These are phyloP conservation scores for Colletotrichum tropicicola DNA, from an alignment of 2,329 filamentous ascomycete species.

Conservation along the genomic window DNA sequence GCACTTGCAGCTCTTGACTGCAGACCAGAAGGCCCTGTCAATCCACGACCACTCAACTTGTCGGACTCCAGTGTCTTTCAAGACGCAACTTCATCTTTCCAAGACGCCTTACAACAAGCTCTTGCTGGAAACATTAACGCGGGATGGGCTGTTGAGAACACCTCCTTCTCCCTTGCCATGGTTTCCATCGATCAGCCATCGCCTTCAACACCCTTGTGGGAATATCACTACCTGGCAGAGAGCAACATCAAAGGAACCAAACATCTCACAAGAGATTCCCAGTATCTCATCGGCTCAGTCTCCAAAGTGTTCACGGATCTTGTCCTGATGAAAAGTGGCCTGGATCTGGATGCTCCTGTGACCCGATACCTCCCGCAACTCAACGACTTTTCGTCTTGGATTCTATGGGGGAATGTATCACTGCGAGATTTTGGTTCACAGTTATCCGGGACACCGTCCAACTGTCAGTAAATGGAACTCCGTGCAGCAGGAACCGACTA, in stretches of 20 bases:
- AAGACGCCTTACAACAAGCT: constrained; percentile 38
- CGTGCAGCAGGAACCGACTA: not conserved
- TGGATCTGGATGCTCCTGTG: constrained; percentile 43
- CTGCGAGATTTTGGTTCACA: constrained; percentile 47
- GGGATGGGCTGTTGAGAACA: constrained; percentile 45
- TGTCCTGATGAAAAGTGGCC: constrained; percentile 44
- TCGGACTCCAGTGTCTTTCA: constrained; percentile 37
- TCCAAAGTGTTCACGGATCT: constrained; percentile 49
- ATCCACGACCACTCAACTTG: constrained; percentile 43
- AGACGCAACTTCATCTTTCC: constrained; percentile 39
- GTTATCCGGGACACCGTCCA: constrained; percentile 44
- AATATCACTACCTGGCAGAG: constrained; percentile 49
- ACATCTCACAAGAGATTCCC: constrained; percentile 42
- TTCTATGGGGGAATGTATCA: constrained; percentile 47
- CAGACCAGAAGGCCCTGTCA: constrained; percentile 38
- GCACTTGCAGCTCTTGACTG: constrained; percentile 34
- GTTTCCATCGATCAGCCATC: constrained; percentile 41
- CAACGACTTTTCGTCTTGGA: constrained; percentile 32
- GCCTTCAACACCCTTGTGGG: constrained; percentile 44
- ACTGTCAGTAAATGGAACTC: constrained; percentile 38
- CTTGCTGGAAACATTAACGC: constrained; percentile 41
- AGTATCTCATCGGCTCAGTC: constrained; percentile 52
- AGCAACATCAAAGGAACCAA: constrained; percentile 45
- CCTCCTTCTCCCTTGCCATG: constrained; percentile 49
- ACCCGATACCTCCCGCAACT: constrained; percentile 46